Conservation (phyloP, 202 grass and related monocot genomes). For the Eragrostis tef region DNA sequence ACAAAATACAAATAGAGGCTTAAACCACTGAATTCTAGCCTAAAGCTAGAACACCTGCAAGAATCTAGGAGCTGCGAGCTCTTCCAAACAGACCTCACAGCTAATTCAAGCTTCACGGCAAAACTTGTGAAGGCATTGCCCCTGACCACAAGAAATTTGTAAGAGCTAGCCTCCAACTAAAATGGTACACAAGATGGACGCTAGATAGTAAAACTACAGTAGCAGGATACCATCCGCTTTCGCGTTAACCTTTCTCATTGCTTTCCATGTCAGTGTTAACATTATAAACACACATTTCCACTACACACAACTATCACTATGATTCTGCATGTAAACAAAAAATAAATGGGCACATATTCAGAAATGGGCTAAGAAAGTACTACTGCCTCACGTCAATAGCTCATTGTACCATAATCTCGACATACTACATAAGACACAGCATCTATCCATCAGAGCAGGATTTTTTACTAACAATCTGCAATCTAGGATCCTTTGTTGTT, state of each 20-base stretch:
- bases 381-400: not conserved
- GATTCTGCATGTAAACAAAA: constrained; percentile 9
- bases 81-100: not conserved
- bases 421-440: not conserved
- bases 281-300: not conserved
- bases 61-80: not conserved
- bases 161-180: not conserved
- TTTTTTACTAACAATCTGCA: not conserved
- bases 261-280: not conserved
- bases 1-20: not conserved
- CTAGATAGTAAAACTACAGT: not conserved
- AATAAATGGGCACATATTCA: not conserved
- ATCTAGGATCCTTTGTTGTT: constrained; percentile 3
- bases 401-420: not conserved
- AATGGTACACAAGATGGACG: not conserved
- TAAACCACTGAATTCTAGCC: not conserved
- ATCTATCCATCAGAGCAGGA: not conserved
- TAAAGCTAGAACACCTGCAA: not conserved
- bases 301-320: not conserved
- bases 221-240: not conserved
- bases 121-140: constrained; percentile 33
- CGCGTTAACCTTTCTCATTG: not conserved
- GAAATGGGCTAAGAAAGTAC: not conserved
- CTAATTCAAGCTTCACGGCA: constrained; percentile 5
- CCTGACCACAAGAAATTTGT: not conserved